These are phyloP conservation scores for Monilinia fructigena DNA, from an alignment of 2,329 filamentous ascomycete genomes.

Conservation along the genomic window DNA sequence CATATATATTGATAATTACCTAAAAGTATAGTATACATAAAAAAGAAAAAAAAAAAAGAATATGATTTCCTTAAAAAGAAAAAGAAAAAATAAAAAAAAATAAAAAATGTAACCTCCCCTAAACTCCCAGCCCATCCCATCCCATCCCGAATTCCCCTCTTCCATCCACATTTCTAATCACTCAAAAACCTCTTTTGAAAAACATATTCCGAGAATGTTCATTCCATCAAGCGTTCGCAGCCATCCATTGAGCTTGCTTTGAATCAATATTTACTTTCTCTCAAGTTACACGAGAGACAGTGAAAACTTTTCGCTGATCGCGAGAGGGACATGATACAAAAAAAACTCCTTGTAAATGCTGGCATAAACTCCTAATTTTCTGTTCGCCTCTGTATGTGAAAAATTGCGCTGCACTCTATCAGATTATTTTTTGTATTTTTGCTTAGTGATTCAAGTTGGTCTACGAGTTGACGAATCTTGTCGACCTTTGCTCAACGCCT, in stretches of 20 bases:
- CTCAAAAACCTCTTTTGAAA: neutral
- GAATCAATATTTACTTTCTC: neutral
- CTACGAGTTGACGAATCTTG: neutral
- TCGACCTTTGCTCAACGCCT: neutral
- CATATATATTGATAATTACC: too few relatives aligned
- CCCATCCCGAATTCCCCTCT: neutral
- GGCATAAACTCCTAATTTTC: neutral
- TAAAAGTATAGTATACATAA: too few relatives aligned
- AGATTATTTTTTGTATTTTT: neutral
- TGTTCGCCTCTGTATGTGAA: slow-evolving; percentile 2
- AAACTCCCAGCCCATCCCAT: neutral
- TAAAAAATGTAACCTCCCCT: too few relatives aligned
- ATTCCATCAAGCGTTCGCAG: neutral
- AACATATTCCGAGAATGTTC: neutral
- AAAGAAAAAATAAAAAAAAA: too few relatives aligned
- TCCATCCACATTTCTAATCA: neutral
- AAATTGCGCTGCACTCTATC: neutral
- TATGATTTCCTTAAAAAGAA: too few relatives aligned
- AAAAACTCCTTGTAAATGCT: slow-evolving; percentile 18
- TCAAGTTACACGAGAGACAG: neutral
- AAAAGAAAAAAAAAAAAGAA: too few relatives aligned
- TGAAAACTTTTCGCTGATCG: slow-evolving; percentile 2
- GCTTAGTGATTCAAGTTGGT: neutral
- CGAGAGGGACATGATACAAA: neutral
- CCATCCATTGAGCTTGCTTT: neutral